Evolutionary conservation across 768 basidiomycete genomes (phyloP), one percentile per base, ranked within the genome.

Genomic region (Tylopilus sp.): DNA sequence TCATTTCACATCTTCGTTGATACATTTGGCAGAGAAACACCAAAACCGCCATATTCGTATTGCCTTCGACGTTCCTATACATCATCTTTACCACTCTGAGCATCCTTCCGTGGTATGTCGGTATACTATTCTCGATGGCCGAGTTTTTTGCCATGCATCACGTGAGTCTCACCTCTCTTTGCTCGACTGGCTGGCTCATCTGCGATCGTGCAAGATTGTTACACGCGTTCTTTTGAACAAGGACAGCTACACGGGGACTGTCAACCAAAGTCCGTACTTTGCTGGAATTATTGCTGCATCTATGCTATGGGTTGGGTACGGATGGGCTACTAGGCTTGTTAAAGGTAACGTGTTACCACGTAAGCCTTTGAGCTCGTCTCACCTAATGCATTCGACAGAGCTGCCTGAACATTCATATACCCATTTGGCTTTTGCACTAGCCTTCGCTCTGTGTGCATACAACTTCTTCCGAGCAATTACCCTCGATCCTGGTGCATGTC

Each of bases 101-200:
- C 41, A 80, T 88, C 50, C 76, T 95, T 12, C 92, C 95, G 37
- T 93, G 92, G 86, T 98, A 95, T 70, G 88, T 89, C 3, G 91
- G 88, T 16, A 70, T 92, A 22, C 76, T 94, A 28, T 80, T 98
- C 44, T 88, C 90, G 0, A 75, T 86, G 64, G 92, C 88, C 1
- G 85, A 92, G 63, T 92, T 93, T 72, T 96, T 92, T 61, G 89
- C 82, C 43, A 90, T 96, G 89, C 96, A 98, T 64, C 89, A 97
- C 63, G 91, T 94, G 68, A 57, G 87, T 76, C 43, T 6, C n/a
- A 24, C n/a, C 12, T 31, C 11, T 41, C 21, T 38, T 22, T 25
- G 5, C 37, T 45, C 4, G 19, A n/a, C 12, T 29, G 41, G n/a
- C n/a, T 17, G n/a, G 8, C 19, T 52, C 25, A 59, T 42, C 64